Percentiles rank a stretch among this genome's conserved stretches.
Evolutionary conservation across 805 yeast species (phyloP).

Genomic region (Komagataella pastoris): DNA sequence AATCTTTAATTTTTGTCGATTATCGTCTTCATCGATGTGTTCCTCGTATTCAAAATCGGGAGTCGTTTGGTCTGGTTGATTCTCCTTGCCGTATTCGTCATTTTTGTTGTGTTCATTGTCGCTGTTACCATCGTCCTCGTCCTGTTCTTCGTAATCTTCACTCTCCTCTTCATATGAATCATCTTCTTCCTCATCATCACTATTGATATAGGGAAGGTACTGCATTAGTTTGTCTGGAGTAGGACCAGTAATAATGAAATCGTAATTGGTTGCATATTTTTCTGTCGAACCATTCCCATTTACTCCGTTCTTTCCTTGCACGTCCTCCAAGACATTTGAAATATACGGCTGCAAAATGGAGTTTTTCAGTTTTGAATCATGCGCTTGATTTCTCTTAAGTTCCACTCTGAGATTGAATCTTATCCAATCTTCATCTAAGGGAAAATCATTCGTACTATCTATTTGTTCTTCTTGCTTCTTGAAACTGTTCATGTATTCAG

Average conservation of each 20-base stretch:
- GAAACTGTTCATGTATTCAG: background rate
- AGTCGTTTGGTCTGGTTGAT: background rate
- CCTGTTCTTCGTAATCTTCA: slow-evolving; percentile 2
- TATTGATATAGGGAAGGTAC: slow-evolving; percentile 17
- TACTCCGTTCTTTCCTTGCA: background rate
- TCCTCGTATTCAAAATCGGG: background rate
- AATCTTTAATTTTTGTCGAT: background rate
- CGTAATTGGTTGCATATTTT: slow-evolving; percentile 9
- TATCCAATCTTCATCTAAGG: slow-evolving; percentile 20
- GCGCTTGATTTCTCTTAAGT: slow-evolving; percentile 6
- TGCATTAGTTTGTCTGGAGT: slow-evolving; percentile 18
- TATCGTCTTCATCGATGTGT: background rate
- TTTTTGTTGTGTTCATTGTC: background rate
- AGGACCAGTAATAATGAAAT: slow-evolving; percentile 19
- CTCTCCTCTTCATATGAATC: background rate
- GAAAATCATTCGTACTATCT: background rate
- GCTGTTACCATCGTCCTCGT: slow-evolving; percentile 2
- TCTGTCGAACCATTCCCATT: background rate
- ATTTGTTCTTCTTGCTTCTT: slow-evolving; percentile 4
- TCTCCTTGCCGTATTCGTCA: background rate
- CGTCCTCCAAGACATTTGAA: slow-evolving; percentile 13
- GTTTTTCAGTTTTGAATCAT: slow-evolving; percentile 13
- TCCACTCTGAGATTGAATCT: slow-evolving; percentile 16
- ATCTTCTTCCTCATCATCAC: slow-evolving; percentile 11
- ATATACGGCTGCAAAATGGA: slow-evolving; percentile 8